Percentiles rank a stretch among this genome's conserved stretches.
These are phyloP conservation scores for Ophiostoma australiae DNA, from an alignment of 2,329 filamentous ascomycete species.

Conservation along the genomic window DNA sequence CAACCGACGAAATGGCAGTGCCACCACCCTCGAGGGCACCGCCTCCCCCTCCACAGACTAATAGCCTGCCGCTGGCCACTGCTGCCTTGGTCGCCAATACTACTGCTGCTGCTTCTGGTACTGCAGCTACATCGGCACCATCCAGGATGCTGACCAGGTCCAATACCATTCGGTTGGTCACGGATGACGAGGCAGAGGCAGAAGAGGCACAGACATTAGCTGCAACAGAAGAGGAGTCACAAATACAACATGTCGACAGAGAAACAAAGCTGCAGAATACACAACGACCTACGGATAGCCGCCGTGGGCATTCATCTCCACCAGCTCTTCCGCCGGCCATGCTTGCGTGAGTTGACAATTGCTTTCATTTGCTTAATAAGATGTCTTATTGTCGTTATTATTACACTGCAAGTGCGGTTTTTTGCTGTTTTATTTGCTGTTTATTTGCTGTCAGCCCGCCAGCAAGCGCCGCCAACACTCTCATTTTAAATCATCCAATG, in stretches of 20 bases:
- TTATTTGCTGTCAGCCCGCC: neutral
- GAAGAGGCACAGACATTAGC: neutral
- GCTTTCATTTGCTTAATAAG: neutral
- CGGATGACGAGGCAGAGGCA: neutral
- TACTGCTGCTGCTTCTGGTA: neutral
- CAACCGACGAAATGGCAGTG: neutral
- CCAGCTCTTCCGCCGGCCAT: neutral
- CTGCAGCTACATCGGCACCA: neutral
- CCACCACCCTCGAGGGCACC: neutral
- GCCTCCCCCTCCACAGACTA: neutral
- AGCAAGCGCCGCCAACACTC: constrained; percentile 11
- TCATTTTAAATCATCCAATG: constrained; percentile 9
- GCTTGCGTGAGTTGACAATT: neutral
- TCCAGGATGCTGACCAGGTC: neutral
- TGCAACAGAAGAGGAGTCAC: neutral
- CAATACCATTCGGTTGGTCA: neutral
- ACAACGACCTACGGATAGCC: constrained; percentile 1
- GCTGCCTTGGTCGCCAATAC: neutral
- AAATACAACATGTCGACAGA: neutral
- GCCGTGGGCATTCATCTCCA: neutral
- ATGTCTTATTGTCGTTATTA: neutral
- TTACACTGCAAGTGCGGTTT: neutral
- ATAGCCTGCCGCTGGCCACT: neutral
- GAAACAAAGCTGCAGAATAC: neutral
- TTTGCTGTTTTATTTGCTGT: neutral